Conservation (phyloP, 306 rosid species). For the Cyamopsis tetragonoloba region DNA sequence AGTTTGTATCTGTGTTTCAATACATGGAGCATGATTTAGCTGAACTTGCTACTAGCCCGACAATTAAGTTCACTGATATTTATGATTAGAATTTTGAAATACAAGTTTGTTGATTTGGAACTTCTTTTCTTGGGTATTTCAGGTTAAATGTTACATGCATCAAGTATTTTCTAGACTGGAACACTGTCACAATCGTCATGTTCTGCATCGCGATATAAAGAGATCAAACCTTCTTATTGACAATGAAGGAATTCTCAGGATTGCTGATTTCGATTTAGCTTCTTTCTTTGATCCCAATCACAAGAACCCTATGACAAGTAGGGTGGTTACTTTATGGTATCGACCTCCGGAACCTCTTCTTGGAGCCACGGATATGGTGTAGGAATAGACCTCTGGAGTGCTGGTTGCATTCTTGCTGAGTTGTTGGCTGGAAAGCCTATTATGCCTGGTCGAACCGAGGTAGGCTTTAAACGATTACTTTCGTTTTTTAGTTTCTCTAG, state of each 20-base stretch:
- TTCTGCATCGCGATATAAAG: constrained; percentile 87
- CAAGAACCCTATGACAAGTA: constrained; percentile 89
- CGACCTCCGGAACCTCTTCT: constrained; percentile 91
- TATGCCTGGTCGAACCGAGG: constrained; percentile 96
- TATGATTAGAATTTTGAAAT: neutral
- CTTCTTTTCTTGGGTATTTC: constrained; percentile 30
- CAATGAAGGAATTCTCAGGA: constrained; percentile 72
- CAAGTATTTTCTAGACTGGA: constrained; percentile 85
- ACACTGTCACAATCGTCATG: constrained; percentile 74
- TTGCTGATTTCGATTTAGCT: constrained; percentile 95
- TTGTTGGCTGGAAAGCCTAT: constrained; percentile 85
- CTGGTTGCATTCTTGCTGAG: constrained; percentile 93
- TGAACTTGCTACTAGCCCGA: constrained; percentile 83
- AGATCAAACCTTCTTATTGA: constrained; percentile 89
- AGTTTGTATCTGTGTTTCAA: constrained; percentile 80
- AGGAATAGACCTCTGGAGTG: constrained; percentile 93
- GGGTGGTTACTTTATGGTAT: constrained; percentile 93
- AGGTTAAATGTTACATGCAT: constrained; percentile 87
- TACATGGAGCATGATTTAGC: constrained; percentile 96
- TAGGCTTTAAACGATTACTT: constrained; percentile 24
- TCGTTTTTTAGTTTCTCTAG: neutral
- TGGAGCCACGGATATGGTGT: constrained; percentile 85
- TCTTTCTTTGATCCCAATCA: constrained; percentile 79
- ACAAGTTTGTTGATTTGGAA: constrained; percentile 2
- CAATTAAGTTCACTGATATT: constrained; percentile 56